Percentiles rank a stretch among this genome's conserved stretches.
Conservation (phyloP, 2,329 filamentous ascomycete genomes). For the Coniochaeta ligniaria region DNA sequence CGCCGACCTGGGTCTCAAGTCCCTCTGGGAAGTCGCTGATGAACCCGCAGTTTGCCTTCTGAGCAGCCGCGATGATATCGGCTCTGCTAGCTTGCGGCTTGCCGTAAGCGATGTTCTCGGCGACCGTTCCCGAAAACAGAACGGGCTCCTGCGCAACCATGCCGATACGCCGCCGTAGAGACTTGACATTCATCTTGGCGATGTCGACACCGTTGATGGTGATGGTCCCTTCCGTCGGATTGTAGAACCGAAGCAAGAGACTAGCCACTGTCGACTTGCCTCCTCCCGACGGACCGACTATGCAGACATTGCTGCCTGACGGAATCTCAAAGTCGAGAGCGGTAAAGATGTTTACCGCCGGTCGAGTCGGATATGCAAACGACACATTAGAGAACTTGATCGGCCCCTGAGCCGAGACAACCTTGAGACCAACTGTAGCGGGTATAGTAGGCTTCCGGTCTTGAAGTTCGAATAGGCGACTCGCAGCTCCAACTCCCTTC, state of each 20-base stretch:
- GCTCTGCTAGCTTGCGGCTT: conserved; percentile 68
- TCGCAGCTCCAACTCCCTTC: conserved; percentile 98
- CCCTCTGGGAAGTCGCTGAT: conserved; percentile 96
- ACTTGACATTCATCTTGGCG: conserved; percentile 83
- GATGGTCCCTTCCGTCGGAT: conserved; percentile 69
- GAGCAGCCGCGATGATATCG: conserved; percentile 80
- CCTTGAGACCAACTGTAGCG: conserved; percentile 73
- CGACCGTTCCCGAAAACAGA: conserved; percentile 77
- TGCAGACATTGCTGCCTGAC: conserved; percentile 88
- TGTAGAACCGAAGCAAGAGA: conserved; percentile 87
- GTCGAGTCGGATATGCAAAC: conserved; percentile 90
- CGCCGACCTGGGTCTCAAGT: conserved; percentile 87
- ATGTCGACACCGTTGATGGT: conserved; percentile 81
- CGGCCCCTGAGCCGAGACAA: conserved; percentile 76
- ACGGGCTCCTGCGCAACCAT: conserved; percentile 96
- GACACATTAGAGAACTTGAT: conserved; percentile 82
- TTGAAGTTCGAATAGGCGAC: conserved; percentile 89
- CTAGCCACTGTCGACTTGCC: conserved; percentile 95
- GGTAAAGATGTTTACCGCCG: conserved; percentile 86
- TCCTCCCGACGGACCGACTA: conserved; percentile 91
- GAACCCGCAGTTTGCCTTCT: conserved; percentile 92
- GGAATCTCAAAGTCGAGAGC: conserved; percentile 85
- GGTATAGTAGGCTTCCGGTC: conserved; percentile 81
- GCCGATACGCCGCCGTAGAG: conserved; percentile 83
- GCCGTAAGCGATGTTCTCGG: conserved; percentile 89